phyloP scores from a whole-genome alignment of 139 green algal genomes.

The Chlorella sp. region DNA sequence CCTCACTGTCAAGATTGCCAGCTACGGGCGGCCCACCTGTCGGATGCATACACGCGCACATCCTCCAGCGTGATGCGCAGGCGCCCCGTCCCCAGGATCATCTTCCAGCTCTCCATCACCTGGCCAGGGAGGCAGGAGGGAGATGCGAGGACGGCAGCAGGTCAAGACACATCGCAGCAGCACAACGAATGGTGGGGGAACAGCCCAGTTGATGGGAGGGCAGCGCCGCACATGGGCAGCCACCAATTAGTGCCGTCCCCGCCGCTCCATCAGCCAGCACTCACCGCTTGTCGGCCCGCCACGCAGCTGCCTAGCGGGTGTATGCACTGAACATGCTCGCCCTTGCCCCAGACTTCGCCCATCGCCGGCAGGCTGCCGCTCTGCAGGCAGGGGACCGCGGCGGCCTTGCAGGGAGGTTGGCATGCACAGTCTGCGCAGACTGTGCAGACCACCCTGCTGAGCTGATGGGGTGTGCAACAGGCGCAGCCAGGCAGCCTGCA shows the following conservation, averaged over 20 bases:
- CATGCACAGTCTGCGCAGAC: not conserved
- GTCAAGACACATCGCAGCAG: no score
- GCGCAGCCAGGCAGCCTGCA: no score
- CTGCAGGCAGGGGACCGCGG: constrained; percentile 21
- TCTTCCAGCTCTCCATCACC: constrained; percentile 86
- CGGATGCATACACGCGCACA: constrained; percentile 68
- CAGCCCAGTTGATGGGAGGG: no score
- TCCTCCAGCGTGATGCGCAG: constrained; percentile 80
- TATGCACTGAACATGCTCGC: constrained; percentile 88
- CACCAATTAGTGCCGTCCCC: no score
- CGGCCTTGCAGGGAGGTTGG: not conserved
- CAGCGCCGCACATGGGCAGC: no score
- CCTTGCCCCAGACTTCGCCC: constrained; percentile 75
- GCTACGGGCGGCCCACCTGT: constrained; percentile 18
- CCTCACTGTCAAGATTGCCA: no score
- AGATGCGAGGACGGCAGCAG: no score
- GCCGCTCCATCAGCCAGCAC: not conserved
- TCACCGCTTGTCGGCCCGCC: constrained; percentile 70
- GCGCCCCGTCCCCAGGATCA: constrained; percentile 66
- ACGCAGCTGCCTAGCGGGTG: constrained; percentile 80
- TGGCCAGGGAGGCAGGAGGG: constrained; percentile 18
- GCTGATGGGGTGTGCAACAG: no score
- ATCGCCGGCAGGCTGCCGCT: constrained; percentile 74
- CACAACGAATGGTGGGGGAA: no score
- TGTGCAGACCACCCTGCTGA: not conserved